phyloP scores from a whole-genome alignment of 345 rosid genomes.

The Hypericum androsaemum region DNA sequence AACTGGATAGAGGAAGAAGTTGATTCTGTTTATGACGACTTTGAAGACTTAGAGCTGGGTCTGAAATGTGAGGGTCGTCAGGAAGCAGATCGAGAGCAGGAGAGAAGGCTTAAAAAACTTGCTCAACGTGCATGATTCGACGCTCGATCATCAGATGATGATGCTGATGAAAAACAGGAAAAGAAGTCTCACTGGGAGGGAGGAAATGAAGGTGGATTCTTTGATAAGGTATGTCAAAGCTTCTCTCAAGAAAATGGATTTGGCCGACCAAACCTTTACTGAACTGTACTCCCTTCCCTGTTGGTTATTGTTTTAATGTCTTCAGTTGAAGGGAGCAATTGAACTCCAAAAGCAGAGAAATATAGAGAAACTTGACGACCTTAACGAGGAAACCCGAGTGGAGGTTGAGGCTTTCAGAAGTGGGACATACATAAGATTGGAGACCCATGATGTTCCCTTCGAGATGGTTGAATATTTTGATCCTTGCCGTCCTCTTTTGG shows the following conservation, averaged over 20 bases:
- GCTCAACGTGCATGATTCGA: conserved; percentile 71
- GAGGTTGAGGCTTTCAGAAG: conserved; percentile 82
- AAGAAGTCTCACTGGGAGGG: conserved; percentile 30
- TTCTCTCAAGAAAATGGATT: conserved; percentile 1
- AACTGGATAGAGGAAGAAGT: conserved; percentile 59
- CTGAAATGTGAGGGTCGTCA: conserved; percentile 33
- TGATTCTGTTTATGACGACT: conserved; percentile 55
- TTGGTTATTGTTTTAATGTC: conserved; percentile 10
- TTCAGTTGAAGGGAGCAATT: conserved; percentile 80
- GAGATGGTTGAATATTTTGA: conserved; percentile 93
- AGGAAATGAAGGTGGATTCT: conserved; percentile 48
- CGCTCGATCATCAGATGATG: conserved; percentile 49
- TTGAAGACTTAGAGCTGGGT: conserved; percentile 88
- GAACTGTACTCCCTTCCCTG: background rate
- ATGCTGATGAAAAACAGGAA: conserved; percentile 35
- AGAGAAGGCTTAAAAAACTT: conserved; percentile 71
- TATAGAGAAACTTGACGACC: conserved; percentile 61
- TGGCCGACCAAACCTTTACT: conserved; percentile 1
- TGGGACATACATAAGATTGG: conserved; percentile 79
- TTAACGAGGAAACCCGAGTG: conserved; percentile 62
- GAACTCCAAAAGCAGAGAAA: conserved; percentile 75
- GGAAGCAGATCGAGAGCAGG: conserved; percentile 46
- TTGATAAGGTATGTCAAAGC: conserved; percentile 73
- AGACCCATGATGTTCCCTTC: conserved; percentile 77
- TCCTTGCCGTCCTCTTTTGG: conserved; percentile 75